phyloP scores from a whole-genome alignment of 139 green algal species.

The Edaphochlamys debaryana region DNA sequence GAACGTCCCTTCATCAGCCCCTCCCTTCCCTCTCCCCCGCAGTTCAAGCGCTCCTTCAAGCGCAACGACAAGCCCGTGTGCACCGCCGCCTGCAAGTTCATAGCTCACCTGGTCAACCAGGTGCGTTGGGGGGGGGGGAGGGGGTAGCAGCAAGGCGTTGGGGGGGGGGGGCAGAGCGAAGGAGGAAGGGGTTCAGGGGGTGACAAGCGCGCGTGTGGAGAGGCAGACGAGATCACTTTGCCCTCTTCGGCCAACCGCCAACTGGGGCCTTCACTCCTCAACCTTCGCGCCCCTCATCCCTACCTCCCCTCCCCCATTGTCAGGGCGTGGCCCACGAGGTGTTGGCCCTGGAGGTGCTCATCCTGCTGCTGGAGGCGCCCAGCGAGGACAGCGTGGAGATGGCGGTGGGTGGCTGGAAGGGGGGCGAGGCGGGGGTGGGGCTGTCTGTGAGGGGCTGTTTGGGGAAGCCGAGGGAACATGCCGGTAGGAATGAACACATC shows the following conservation, averaged over 20 bases:
- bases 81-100: conserved; percentile 84
- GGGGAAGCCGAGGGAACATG: too few relatives aligned
- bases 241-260: too few relatives aligned
- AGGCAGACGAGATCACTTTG: too few relatives aligned
- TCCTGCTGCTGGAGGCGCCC: conserved; percentile 93
- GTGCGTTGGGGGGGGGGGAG: not conserved
- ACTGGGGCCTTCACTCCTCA: too few relatives aligned
- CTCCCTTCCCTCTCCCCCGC: conserved; percentile 5
- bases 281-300: too few relatives aligned
- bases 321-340: conserved; percentile 66
- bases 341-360: conserved; percentile 91
- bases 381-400: conserved; percentile 95
- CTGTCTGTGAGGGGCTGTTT: too few relatives aligned
- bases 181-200: not conserved
- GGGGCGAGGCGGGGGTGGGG: too few relatives aligned
- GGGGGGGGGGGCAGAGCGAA: not conserved
- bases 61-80: conserved; percentile 97
- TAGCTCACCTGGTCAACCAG: conserved; percentile 97
- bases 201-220: not conserved
- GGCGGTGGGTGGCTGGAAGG: too few relatives aligned
- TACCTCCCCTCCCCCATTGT: too few relatives aligned
- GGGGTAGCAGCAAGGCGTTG: not conserved
- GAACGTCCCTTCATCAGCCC: too few relatives aligned
- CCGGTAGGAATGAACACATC: too few relatives aligned
- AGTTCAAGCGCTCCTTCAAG: conserved; percentile 94